Conservation (phyloP, 345 rosid genomes). For the Adansonia digitata region DNA sequence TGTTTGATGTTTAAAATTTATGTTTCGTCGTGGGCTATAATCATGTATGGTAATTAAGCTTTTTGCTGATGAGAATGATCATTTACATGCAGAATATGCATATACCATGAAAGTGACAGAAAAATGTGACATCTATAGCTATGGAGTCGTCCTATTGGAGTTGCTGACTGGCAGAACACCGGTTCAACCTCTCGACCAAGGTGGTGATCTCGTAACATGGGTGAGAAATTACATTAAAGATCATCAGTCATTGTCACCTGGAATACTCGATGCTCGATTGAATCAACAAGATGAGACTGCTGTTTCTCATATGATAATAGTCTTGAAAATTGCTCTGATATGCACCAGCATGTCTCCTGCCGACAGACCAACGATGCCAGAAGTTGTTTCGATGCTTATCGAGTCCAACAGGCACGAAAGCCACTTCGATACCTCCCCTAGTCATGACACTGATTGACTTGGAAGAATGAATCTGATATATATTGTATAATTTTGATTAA, state of each 20-base stretch:
- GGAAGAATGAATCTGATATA: conserved; percentile 14
- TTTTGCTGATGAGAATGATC: no score
- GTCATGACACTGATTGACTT: conserved; percentile 16
- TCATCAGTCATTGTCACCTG: conserved; percentile 46
- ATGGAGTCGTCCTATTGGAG: conserved; percentile 79
- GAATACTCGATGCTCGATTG: conserved; percentile 18
- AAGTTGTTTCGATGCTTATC: conserved; percentile 65
- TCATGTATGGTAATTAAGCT: not conserved
- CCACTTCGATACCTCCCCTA: conserved; percentile 23
- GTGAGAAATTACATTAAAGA: conserved; percentile 53
- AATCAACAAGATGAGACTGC: conserved; percentile 34
- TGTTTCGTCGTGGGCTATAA: not conserved
- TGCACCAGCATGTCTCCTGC: conserved; percentile 69
- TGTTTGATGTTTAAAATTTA: not conserved
- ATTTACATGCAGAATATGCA: conserved; percentile 59
- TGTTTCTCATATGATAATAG: conserved; percentile 62
- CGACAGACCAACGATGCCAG: conserved; percentile 67
- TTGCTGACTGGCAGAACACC: conserved; percentile 76
- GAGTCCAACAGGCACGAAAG: conserved; percentile 50
- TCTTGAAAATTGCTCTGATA: conserved; percentile 64
- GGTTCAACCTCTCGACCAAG: conserved; percentile 84
- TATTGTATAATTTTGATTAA: conserved; percentile 8
- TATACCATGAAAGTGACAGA: conserved; percentile 94
- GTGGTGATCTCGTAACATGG: conserved; percentile 85
- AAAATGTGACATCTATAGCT: conserved; percentile 89